A percentile compares a stretch with the other conserved stretches of the same genome.
phyloP scores from a whole-genome alignment of 768 basidiomycete genomes.

The Tylopilus felleus region DNA sequence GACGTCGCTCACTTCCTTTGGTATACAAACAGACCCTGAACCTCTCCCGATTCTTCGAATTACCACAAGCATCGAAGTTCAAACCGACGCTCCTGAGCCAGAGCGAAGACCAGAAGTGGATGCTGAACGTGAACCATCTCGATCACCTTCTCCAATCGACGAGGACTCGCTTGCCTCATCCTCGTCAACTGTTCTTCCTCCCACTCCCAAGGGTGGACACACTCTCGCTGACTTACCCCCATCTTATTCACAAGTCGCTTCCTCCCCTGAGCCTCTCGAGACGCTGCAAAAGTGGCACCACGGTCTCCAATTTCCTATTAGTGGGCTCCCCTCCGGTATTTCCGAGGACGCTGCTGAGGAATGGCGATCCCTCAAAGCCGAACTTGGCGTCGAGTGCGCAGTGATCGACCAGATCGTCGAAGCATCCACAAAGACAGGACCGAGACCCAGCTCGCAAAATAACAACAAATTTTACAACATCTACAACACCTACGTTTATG shows the following conservation, averaged over 20 bases:
- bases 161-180: constrained; percentile 67
- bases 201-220: constrained; percentile 57
- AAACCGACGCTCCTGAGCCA: constrained; percentile 48
- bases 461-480: constrained; percentile 77
- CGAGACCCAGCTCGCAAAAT: constrained; percentile 34
- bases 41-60: constrained; percentile 27
- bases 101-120: constrained; percentile 38
- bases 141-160: constrained; percentile 43
- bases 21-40: constrained; percentile 40
- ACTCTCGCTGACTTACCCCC: constrained; percentile 59
- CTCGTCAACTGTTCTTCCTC: constrained; percentile 67
- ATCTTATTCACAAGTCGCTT: constrained; percentile 62
- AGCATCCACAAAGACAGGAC: constrained; percentile 34
- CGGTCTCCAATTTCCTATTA: constrained; percentile 47
- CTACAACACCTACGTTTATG: constrained; percentile 70
- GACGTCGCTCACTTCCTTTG: constrained; percentile 19
- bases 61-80: constrained; percentile 55
- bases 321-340: constrained; percentile 48
- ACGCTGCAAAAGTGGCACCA: constrained; percentile 70
- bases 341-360: constrained; percentile 68
- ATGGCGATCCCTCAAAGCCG: constrained; percentile 76
- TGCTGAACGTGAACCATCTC: constrained; percentile 29
- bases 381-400: constrained; percentile 71
- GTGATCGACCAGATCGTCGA: constrained; percentile 72
- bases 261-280: constrained; percentile 49